These are phyloP conservation scores for Aurifilum marmelostoma DNA, from an alignment of 2,329 filamentous ascomycete species.

Conservation along the genomic window DNA sequence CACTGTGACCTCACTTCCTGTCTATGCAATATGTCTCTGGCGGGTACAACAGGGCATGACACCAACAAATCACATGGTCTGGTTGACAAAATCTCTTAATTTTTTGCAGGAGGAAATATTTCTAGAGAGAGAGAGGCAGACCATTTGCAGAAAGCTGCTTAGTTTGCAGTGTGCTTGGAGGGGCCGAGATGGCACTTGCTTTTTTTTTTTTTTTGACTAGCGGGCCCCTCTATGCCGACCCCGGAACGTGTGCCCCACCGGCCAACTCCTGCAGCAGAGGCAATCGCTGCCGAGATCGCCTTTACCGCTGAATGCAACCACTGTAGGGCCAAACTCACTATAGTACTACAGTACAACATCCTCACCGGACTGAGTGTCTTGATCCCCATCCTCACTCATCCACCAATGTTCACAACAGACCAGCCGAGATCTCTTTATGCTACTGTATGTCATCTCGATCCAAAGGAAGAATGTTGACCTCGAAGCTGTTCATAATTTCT, in stretches of 20 bases:
- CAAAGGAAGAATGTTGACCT: too few relatives aligned
- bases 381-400: too few relatives aligned
- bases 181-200: background rate
- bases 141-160: background rate
- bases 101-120: background rate
- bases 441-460: background rate
- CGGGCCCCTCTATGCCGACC: slow-evolving; percentile 19
- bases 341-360: background rate
- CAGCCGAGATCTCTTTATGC: background rate
- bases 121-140: background rate
- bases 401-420: background rate
- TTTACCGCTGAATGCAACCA: background rate
- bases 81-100: background rate
- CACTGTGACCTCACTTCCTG: background rate
- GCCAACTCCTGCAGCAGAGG: background rate
- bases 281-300: slow-evolving; percentile 1
- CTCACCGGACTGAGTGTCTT: background rate
- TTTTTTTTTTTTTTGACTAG: background rate
- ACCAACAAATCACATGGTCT: background rate
- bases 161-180: background rate
- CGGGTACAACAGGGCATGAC: background rate
- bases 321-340: too few relatives aligned
- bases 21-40: background rate
- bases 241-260: slow-evolving; percentile 19
- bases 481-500: background rate